Evolutionary conservation across 2,329 filamentous ascomycete genomes (phyloP), one percentile per base, ranked within the genome.

Genomic region (Calonectria pseudoturangicola): DNA sequence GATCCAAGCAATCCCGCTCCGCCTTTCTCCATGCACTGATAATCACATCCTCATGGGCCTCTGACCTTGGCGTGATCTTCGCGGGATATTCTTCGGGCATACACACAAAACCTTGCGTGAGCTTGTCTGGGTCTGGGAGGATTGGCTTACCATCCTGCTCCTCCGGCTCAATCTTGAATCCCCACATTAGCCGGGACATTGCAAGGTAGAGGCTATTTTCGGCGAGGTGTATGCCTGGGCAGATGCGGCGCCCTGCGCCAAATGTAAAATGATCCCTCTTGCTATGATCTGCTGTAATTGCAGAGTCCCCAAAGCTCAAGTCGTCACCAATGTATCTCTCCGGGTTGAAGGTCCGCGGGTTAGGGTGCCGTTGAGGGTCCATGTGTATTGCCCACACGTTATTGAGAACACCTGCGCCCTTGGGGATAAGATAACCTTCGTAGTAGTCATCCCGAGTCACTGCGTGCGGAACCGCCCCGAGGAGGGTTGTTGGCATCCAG

Each of bases 371-470:
- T 10, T 60, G 36, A 12, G 54, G 54, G n/a, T 60, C 54, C 54
- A 60, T 60, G 21, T 60, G n/a, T 39, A 60, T 60, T 18, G 30
- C n/a, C 54, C 54, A 60, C 36, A 39, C 39, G 15, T 60, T 60
- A 12, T 41, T 60, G 10, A 60, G n/a, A 5, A 60, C 54, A 7
- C 33, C 39, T 9, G 54, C n/a, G 13, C 18, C 18, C 13, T 60
- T 60, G 36, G 33, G 54, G 21, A 60, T 60, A 13, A 60, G 54
- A 39, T 41, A 12, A 18, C 54, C 54, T 15, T 41, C 54, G 15
- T 60, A 60, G 3, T 60, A 60, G 12, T 60, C 54, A 18, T 60
- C 33, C 36, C 39, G 33, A 18, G 39, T 60, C 16, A 36, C 21
- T 4, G 33, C 36, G 15, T 60, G 54, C 15, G 54, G 39, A 41